phyloP scores from a whole-genome alignment of 768 basidiomycete genomes.

The Tephrocybe rancida region DNA sequence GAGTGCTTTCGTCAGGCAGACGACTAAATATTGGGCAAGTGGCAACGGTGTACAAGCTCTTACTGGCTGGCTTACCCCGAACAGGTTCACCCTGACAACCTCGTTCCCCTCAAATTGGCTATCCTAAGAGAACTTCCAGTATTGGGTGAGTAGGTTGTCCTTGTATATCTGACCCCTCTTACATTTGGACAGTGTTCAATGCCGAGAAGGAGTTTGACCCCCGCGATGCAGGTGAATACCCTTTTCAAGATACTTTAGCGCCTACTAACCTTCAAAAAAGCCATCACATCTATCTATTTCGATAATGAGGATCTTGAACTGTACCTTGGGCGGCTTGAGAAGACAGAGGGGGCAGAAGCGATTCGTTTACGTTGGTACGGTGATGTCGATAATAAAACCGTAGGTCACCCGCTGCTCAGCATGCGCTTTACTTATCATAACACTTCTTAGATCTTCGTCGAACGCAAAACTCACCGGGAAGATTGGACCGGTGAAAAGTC shows the following conservation, averaged over 20 bases:
- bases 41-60: background rate
- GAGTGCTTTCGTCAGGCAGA: constrained; percentile 97
- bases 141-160: constrained; percentile 48
- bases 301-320: constrained; percentile 95
- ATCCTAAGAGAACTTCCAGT: constrained; percentile 93
- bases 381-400: constrained; percentile 78
- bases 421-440: background rate
- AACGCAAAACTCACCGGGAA: constrained; percentile 92
- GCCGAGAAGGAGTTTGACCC: constrained; percentile 89
- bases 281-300: constrained; percentile 97
- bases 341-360: constrained; percentile 98
- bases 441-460: constrained; percentile 70
- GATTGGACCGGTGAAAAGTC: constrained; percentile 99
- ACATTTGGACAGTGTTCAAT: constrained; percentile 72
- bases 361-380: constrained; percentile 98
- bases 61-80: background rate
- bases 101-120: constrained; percentile 90
- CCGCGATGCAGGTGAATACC: constrained; percentile 70
- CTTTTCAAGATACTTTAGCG: background rate
- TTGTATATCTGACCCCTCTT: background rate
- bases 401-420: constrained; percentile 33
- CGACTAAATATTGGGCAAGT: constrained; percentile 97
- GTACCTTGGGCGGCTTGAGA: constrained; percentile 95
- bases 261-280: constrained; percentile 32
- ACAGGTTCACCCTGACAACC: constrained; percentile 89